A percentile compares a stretch with the other conserved stretches of the same genome.
These are phyloP conservation scores for Aspergillus awamori DNA, from an alignment of 2,329 filamentous ascomycete species.

Conservation along the genomic window DNA sequence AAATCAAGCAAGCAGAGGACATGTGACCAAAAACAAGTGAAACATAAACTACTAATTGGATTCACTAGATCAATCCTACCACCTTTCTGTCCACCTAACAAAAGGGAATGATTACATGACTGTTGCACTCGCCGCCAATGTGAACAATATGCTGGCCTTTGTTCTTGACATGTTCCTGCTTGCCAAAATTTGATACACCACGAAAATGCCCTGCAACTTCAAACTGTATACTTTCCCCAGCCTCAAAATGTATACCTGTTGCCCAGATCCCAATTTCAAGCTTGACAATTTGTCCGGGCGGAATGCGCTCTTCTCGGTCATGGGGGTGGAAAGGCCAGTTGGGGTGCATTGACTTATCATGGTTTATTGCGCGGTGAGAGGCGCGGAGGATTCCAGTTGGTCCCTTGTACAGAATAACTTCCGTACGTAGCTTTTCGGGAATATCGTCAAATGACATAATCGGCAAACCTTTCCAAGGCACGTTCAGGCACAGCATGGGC, in stretches of 20 bases:
- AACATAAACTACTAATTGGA: no score
- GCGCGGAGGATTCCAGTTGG: constrained; percentile 4
- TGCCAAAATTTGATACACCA: no score
- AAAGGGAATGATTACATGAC: no score
- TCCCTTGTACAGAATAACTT: constrained; percentile 6
- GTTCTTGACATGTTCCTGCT: no score
- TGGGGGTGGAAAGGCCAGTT: constrained; percentile 11
- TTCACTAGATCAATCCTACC: no score
- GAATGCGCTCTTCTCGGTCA: background rate
- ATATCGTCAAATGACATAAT: constrained; percentile 3
- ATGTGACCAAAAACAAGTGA: no score
- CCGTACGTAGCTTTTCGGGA: background rate
- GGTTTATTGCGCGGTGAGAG: constrained; percentile 8
- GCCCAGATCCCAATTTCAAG: constrained; percentile 9
- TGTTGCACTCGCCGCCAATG: no score
- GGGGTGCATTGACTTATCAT: background rate
- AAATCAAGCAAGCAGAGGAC: no score
- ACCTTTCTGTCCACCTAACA: no score
- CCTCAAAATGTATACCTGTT: background rate
- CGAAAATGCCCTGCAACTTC: background rate
- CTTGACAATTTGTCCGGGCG: background rate
- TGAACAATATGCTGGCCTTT: no score
- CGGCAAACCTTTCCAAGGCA: background rate
- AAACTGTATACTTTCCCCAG: constrained; percentile 3
- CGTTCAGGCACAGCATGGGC: constrained; percentile 1